Evolutionary conservation across 2,329 filamentous ascomycete species (phyloP).

Genomic region (Colletotrichum liaoningense): DNA sequence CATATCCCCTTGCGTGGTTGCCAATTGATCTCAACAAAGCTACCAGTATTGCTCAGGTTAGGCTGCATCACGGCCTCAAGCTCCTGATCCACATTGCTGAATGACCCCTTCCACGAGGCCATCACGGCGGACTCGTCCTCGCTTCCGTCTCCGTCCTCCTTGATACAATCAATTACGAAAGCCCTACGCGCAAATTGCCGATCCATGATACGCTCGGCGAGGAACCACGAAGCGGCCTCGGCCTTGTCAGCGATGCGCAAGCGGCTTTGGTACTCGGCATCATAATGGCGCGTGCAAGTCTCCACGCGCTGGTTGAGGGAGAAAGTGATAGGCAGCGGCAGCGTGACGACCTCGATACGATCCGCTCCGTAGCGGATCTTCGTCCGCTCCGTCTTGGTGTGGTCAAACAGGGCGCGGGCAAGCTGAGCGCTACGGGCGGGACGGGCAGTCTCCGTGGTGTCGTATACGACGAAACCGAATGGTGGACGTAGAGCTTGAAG

Average conservation of each 20-base stretch:
- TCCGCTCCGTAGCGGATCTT: background rate
- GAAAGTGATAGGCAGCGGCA: background rate
- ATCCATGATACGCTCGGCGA: conserved; percentile 12
- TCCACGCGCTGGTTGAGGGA: background rate
- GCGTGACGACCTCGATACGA: conserved; percentile 8
- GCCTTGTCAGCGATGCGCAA: background rate
- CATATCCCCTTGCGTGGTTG: no score
- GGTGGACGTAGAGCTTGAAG: background rate
- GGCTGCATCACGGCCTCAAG: no score
- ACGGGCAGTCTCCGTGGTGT: background rate
- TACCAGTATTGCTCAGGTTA: no score
- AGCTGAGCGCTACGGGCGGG: background rate
- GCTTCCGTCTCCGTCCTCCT: background rate
- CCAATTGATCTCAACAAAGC: no score
- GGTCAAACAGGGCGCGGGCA: background rate
- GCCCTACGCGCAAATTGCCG: background rate
- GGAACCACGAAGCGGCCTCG: background rate
- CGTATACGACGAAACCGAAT: background rate
- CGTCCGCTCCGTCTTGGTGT: background rate
- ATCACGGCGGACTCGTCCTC: no score
- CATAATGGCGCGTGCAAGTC: background rate
- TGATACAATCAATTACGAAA: background rate
- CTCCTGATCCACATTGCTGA: background rate
- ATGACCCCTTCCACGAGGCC: background rate
- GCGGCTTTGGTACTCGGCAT: background rate